Evolutionary conservation across 495 filamentous ascomycete genomes (phyloP).

Genomic region (Podospora conica): DNA sequence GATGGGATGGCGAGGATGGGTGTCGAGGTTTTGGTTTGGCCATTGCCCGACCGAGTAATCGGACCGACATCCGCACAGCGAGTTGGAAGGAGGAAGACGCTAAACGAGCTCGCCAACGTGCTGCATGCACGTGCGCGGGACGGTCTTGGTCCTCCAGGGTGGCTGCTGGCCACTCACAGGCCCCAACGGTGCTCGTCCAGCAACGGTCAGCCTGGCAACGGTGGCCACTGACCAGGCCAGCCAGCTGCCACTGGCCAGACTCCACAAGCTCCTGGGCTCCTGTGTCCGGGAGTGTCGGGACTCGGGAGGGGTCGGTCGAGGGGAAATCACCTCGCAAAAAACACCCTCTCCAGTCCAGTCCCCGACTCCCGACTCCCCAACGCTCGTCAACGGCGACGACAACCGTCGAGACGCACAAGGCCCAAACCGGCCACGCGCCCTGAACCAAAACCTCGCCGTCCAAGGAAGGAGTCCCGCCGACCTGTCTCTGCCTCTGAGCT

Average conservation of each 20-base stretch:
- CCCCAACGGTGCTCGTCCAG: neutral
- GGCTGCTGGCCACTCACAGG: neutral
- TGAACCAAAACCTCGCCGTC: neutral
- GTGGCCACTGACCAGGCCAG: no score
- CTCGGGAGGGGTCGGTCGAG: neutral
- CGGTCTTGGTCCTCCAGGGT: no score
- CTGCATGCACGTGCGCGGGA: constrained; percentile 15
- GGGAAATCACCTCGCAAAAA: neutral
- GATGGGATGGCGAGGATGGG: neutral
- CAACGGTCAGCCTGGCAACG: neutral
- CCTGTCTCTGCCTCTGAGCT: neutral
- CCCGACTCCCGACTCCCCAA: neutral
- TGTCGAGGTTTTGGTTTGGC: neutral
- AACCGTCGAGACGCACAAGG: neutral
- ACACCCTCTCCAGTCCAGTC: no score
- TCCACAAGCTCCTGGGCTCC: no score
- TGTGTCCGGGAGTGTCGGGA: no score
- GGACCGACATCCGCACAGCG: constrained; percentile 21
- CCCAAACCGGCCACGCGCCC: neutral
- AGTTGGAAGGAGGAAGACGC: constrained; percentile 13
- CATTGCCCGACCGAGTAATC: constrained; percentile 18
- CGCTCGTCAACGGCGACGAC: neutral
- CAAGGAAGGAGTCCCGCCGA: neutral
- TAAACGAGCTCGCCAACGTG: constrained; percentile 10
- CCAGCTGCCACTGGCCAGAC: no score